phyloP scores from a whole-genome alignment of 768 basidiomycete species.

The Pilatotrama ljubarskyi region DNA sequence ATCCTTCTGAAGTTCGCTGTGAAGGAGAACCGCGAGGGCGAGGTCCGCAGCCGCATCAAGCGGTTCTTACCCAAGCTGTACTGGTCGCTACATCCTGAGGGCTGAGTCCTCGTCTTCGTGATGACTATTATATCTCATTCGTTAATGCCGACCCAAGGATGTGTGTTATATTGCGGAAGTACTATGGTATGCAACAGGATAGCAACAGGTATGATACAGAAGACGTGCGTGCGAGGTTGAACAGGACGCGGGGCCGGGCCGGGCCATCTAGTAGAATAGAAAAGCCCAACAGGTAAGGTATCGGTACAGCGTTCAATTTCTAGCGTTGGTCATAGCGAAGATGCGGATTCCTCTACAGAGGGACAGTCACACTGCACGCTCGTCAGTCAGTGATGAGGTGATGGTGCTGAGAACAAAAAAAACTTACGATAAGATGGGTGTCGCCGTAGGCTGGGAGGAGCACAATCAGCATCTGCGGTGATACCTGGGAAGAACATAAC shows the following conservation, averaged over 20 bases:
- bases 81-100: conserved; percentile 10
- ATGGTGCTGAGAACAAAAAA: neutral
- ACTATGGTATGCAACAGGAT: conserved; percentile 18
- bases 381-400: conserved; percentile 10
- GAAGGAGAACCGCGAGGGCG: conserved; percentile 41
- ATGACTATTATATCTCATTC: neutral
- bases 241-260: conserved; percentile 43
- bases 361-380: conserved; percentile 76
- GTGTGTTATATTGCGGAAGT: conserved; percentile 26
- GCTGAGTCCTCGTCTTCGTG: neutral
- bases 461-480: conserved; percentile 13
- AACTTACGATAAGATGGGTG: conserved; percentile 80
- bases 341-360: conserved; percentile 72
- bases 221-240: conserved; percentile 60
- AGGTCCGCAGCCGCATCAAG: conserved; percentile 48
- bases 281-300: conserved; percentile 23
- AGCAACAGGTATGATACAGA: conserved; percentile 30
- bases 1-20: conserved; percentile 59
- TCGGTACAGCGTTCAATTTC: conserved; percentile 12
- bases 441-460: conserved; percentile 78
- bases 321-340: conserved; percentile 35
- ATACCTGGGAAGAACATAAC: conserved; percentile 29
- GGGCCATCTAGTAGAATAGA: conserved; percentile 51
- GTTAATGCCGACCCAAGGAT: conserved; percentile 4
- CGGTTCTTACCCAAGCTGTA: conserved; percentile 41